Evolutionary conservation across 2,329 filamentous ascomycete genomes (phyloP).

Genomic region (Kalmusia sp.): DNA sequence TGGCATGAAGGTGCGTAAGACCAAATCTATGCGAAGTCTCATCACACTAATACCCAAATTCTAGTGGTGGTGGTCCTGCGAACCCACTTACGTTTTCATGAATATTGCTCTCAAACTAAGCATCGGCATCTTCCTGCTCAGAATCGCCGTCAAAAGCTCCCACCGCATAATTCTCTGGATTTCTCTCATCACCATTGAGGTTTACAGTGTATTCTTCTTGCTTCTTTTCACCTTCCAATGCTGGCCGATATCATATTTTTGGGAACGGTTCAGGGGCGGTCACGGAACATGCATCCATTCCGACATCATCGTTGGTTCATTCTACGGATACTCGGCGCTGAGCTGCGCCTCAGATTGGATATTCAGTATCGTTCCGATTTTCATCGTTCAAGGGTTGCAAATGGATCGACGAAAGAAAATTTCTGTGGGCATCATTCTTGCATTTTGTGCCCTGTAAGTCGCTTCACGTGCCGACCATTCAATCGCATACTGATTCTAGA

Average conservation of each 20-base stretch:
- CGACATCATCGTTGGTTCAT: conserved; percentile 10
- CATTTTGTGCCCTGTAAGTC: conserved; percentile 23
- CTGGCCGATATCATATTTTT: conserved; percentile 15
- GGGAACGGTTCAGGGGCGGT: conserved; percentile 19
- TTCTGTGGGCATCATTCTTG: conserved; percentile 18
- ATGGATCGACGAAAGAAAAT: conserved; percentile 20
- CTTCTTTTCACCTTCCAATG: conserved; percentile 22
- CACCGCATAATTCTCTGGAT: conserved; percentile 20
- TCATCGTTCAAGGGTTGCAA: conserved; percentile 20
- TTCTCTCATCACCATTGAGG: conserved; percentile 15
- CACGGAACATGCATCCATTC: conserved; percentile 16
- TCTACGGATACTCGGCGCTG: conserved; percentile 20
- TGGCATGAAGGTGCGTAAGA: conserved; percentile 21
- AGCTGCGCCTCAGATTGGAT: conserved; percentile 19
- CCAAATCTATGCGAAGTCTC: not conserved
- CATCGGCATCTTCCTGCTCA: conserved; percentile 17
- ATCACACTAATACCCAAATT: not conserved
- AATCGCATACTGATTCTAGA: conserved; percentile 8
- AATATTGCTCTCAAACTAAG: conserved; percentile 2
- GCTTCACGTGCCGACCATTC: not conserved
- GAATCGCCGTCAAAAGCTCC: conserved; percentile 16
- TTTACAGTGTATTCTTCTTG: conserved; percentile 22
- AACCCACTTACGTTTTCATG: conserved; percentile 19
- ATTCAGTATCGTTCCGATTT: conserved; percentile 23
- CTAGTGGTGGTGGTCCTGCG: conserved; percentile 26